These are phyloP conservation scores for Urochloa ruziziensis DNA, from an alignment of 176 grass and related monocot species.

Conservation along the genomic window DNA sequence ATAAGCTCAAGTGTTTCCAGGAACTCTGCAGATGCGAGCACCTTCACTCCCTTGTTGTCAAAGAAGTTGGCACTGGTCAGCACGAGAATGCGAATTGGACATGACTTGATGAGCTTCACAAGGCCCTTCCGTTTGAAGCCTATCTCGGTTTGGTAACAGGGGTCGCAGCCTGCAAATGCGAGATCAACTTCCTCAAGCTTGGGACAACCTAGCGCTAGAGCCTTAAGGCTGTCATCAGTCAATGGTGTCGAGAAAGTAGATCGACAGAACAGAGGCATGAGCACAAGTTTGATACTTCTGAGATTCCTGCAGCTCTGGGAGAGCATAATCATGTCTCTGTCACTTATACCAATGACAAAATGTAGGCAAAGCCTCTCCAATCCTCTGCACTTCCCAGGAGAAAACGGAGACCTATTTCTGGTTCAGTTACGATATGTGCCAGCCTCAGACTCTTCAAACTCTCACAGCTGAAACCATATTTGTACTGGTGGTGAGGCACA, in stretches of 20 bases:
- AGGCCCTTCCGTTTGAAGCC: constrained; percentile 46
- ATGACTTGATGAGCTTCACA: constrained; percentile 34
- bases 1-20: constrained; percentile 53
- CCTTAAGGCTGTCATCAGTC: constrained; percentile 48
- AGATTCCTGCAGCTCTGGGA: constrained; percentile 1
- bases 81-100: constrained; percentile 39
- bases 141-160: neutral
- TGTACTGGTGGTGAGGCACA: neutral
- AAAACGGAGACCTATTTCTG: constrained; percentile 26
- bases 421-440: constrained; percentile 8
- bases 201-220: constrained; percentile 38
- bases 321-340: constrained; percentile 48
- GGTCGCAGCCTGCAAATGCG: neutral
- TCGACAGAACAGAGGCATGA: constrained; percentile 1
- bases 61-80: constrained; percentile 43
- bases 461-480: constrained; percentile 20
- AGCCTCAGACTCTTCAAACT: constrained; percentile 48
- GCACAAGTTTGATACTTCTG: constrained; percentile 40
- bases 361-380: constrained; percentile 48
- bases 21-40: constrained; percentile 21
- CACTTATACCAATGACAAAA: constrained; percentile 29
- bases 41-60: constrained; percentile 35
- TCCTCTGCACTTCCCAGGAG: constrained; percentile 28
- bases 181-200: constrained; percentile 55
- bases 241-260: constrained; percentile 14